Base-by-base conservation (phyloP, 2,329 filamentous ascomycete genomes). In the Xylaria arbuscula region DNA sequence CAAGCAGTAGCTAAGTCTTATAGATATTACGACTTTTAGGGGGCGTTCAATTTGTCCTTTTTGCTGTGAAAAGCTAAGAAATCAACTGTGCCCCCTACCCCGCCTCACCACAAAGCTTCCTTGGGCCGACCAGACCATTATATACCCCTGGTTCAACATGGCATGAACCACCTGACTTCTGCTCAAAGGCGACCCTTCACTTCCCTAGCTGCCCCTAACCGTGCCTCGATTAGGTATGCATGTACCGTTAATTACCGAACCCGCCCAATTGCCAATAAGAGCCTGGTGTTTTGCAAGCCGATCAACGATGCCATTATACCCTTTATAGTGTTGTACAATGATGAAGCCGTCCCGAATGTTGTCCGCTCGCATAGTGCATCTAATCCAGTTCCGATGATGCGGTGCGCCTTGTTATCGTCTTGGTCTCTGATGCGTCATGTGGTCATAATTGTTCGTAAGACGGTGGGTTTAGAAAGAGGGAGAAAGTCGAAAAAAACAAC, bases 331-430 rank as follows among this genome's bases (percentile, higher is more conserved):
- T 73, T 69, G 73, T 62, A 71, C 64, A 75, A 56, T 66, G 73
- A 75, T 72, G 62, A 72, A 67, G 66, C 68, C 40, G 47, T 62
- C 63, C 61, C 65, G 22, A 66, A 63, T n/a, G 69, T 70, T 64
- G 68, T 70, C 70, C 71, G 67, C 75, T 73, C 72, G 73, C 75
- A 59, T 70, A 61, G 70, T 73, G 73, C 74, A 74, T 74, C 74
- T 75, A 73, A 68, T 67, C 75, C 65, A 71, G 71, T 72, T 70
- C 72, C 71, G 71, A 72, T 71, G 72, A 76, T 76, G 75, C 72
- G 72, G 51, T 67, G 67, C 58, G 60, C 74, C 74, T 73, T 71
- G 72, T 72, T 68, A 68, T 75, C 71, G 72, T 72, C 72, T 72
- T 70, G 65, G 64, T 70, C 61, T 70, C 55, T 64, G 63, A 64